Evolutionary conservation across 345 rosid species (phyloP).

Genomic region (Eutrema heterophyllum): DNA sequence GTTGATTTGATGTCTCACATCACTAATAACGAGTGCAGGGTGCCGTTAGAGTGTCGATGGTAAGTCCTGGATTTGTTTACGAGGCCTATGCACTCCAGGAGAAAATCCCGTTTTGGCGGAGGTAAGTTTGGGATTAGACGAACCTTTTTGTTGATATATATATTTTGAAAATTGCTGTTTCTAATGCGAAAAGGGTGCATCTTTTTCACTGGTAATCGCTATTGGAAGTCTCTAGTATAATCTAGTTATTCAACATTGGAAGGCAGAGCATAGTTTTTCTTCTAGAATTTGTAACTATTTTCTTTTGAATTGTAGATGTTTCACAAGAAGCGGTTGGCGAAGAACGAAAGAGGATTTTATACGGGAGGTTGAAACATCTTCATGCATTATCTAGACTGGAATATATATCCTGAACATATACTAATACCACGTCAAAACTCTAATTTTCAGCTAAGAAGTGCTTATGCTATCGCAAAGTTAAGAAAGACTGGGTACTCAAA

Average conservation of each 20-base stretch:
- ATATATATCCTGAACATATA: not conserved
- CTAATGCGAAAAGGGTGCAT: not conserved
- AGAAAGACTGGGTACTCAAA: conserved; percentile 86
- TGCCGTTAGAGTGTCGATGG: conserved; percentile 55
- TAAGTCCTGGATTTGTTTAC: conserved; percentile 86
- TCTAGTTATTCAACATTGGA: not conserved
- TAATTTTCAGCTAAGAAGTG: conserved; percentile 69
- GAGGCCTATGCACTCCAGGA: conserved; percentile 75
- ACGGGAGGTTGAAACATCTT: conserved; percentile 52
- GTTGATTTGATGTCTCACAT: conserved; percentile 3
- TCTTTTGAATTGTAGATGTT: conserved; percentile 51
- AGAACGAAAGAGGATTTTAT: conserved; percentile 84
- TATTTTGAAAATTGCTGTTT: not conserved
- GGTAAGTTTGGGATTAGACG: conserved; percentile 41
- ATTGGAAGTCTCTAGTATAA: not conserved
- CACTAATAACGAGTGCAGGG: conserved; percentile 45
- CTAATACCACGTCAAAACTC: not conserved
- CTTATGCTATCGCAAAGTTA: conserved; percentile 77
- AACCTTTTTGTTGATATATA: not conserved
- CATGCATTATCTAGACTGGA: not conserved
- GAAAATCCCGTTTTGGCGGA: conserved; percentile 67
- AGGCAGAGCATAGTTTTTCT: not conserved
- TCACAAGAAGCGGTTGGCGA: conserved; percentile 81
- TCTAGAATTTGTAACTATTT: not conserved
- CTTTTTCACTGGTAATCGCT: not conserved